Base-by-base conservation (phyloP, 2,329 filamentous ascomycete species). In the Phyllosticta ampelicida region DNA sequence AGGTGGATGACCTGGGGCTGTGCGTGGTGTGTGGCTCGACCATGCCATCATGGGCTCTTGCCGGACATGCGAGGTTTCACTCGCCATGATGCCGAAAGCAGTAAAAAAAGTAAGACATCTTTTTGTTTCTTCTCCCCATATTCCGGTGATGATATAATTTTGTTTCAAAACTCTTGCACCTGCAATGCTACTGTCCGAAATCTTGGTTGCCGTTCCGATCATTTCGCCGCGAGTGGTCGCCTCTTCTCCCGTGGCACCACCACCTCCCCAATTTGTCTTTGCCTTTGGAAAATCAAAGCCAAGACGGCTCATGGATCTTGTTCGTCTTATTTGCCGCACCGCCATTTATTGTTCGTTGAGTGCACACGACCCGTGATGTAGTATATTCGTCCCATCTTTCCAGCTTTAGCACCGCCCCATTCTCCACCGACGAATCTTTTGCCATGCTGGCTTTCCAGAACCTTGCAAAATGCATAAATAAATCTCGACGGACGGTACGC, bases 21-120 rank as follows among this genome's bases (percentile, higher is more conserved):
- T 82, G 77, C 69, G 73, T 73, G 2, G 63, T 73, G 9, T 86
- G 84, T 61, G 79, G 78, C 9, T 74, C 80, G 54, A 62, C 68
- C 2, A 77, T 86, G 63, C 82, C 83, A 3, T 54, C 68, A 0
- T 86, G 86, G 69, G 83, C 83, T 5, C 74, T 82, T 68, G 65
- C 73, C 5, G 82, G 83, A 4, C 84, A 86, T 65, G 67, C 72
- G 48, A 74, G 80, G 21, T 82, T 78, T 64, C 80, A 83, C 66
- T 65, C 66, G 8, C 64, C 36, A 74, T 59, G 70, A 64, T 11
- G 70, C 36, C 36, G 16, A 44, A 44, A 44, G 36, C 36, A 44
- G 36, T n/a, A 44, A 44, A 44, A 44, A 44, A 18, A n/a, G 36
- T 44, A 44, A 44, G 36, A 44, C 36, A 66, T 60, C 56, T 57